Evolutionary conservation across 306 rosid genomes (phyloP), one percentile per base, ranked within the genome.

Genomic region (Rosa rugosa): DNA sequence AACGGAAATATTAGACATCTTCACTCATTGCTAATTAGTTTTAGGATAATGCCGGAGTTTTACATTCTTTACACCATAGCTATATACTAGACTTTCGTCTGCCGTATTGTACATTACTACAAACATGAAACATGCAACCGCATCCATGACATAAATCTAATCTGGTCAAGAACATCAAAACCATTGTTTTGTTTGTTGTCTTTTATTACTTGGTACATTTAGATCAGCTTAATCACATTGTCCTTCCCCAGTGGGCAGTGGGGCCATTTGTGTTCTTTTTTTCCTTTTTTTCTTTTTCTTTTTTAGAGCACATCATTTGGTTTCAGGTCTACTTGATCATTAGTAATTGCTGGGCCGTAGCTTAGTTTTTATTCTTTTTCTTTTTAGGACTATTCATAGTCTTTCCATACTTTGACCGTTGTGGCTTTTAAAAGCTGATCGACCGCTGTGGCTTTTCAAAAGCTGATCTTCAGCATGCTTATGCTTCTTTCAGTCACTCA

Each of bases 401-500:
- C 25, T 56, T 71, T 14, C 34, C 25, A 47, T 16, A 47, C 22
- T 71, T 41, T 50, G 63, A 72, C 45, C 63, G 45, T 72, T 53
- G 23, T 49, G 53, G 53, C 18, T 13, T 49, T 13, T 5, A 49
- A 13, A 49, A 49, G 53, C 14, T 14, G 18, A 49, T 49, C 57
- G 18, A 49, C 53, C 53, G 18, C 6, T 47, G 44, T 22, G 27
- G 63, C 63, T 50, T 50, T 50, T 72, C 75, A 18, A 72, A 72
- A 50, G 75, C 62, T 72, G 46, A 72, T 50, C 18, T 68, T 68
- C 9, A 68, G 45, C 72, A 40, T 66, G 23, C 49, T 16, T 40
- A 18, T 18, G 46, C 49, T 66, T 40, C 71, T 36, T 66, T 66
- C 25, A 8, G 46, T 66, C 71, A 66, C 22, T 38, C 0, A 3